A percentile compares a stretch with the other conserved stretches of the same genome.
These are phyloP conservation scores for Bretschneidera sinensis DNA, from an alignment of 345 rosid genomes.

Conservation along the genomic window DNA sequence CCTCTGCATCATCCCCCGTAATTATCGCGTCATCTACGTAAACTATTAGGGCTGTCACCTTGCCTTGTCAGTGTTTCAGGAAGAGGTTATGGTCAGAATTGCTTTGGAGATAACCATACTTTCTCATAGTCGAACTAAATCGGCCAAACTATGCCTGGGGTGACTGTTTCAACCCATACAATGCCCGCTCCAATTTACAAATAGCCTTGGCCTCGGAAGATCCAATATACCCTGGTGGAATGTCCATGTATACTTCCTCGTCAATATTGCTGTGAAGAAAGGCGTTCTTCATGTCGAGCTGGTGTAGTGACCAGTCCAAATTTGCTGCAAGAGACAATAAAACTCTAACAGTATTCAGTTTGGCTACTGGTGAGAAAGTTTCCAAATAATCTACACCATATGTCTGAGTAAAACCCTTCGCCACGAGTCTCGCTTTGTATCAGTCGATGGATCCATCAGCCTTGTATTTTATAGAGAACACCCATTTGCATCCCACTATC, in stretches of 20 bases:
- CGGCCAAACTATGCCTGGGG: too few relatives aligned
- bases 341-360: too few relatives aligned
- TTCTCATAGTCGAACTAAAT: background rate
- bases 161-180: background rate
- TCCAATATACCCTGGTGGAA: background rate
- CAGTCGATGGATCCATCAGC: background rate
- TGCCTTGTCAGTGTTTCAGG: background rate
- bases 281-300: background rate
- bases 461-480: too few relatives aligned
- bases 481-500: background rate
- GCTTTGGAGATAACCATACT: conserved; percentile 2
- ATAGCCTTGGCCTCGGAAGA: background rate
- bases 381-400: background rate
- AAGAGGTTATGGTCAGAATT: background rate
- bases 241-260: too few relatives aligned
- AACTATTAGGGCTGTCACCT: too few relatives aligned
- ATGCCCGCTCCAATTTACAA: background rate
- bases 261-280: too few relatives aligned
- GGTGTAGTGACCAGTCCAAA: background rate
- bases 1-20: too few relatives aligned
- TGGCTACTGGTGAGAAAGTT: background rate
- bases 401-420: background rate
- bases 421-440: background rate
- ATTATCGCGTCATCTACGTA: too few relatives aligned
- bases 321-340: background rate